phyloP scores from a whole-genome alignment of 2,329 filamentous ascomycete genomes.

The Calonectria naviculata region DNA sequence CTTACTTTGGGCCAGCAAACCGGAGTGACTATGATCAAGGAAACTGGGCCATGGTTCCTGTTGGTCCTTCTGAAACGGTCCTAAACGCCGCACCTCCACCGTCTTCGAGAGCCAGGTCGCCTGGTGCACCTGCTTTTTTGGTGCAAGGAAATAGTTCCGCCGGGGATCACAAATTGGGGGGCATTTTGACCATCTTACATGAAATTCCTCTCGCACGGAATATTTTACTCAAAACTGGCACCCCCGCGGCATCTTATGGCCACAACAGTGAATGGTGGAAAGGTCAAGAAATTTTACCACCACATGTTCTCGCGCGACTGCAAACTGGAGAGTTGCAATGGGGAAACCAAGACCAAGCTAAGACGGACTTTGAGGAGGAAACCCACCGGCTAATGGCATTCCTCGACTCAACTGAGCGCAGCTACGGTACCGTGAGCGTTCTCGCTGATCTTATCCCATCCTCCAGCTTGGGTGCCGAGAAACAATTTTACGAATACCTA shows the following conservation, averaged over 20 bases:
- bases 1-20: conserved; percentile 70
- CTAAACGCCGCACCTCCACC: conserved; percentile 43
- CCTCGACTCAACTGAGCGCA: conserved; percentile 68
- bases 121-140: conserved; percentile 63
- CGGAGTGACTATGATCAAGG: conserved; percentile 64
- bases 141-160: conserved; percentile 46
- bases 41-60: conserved; percentile 70
- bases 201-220: conserved; percentile 70
- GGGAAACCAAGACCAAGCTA: conserved; percentile 39
- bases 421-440: conserved; percentile 66
- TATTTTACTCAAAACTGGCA: conserved; percentile 58
- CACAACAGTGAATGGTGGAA: conserved; percentile 71
- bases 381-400: conserved; percentile 73
- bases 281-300: conserved; percentile 61
- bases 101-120: conserved; percentile 55
- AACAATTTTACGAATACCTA: conserved; percentile 58
- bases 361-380: conserved; percentile 60
- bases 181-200: conserved; percentile 68
- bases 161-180: conserved; percentile 59
- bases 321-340: conserved; percentile 44
- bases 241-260: conserved; percentile 61
- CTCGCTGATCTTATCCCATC: conserved; percentile 53
- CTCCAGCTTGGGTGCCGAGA: conserved; percentile 49
- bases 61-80: conserved; percentile 41
- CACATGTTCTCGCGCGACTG: conserved; percentile 49